Evolutionary conservation across 1,284 basidiomycete genomes (phyloP), one percentile per base, ranked within the genome.

Genomic region (Golubevia sp.): DNA sequence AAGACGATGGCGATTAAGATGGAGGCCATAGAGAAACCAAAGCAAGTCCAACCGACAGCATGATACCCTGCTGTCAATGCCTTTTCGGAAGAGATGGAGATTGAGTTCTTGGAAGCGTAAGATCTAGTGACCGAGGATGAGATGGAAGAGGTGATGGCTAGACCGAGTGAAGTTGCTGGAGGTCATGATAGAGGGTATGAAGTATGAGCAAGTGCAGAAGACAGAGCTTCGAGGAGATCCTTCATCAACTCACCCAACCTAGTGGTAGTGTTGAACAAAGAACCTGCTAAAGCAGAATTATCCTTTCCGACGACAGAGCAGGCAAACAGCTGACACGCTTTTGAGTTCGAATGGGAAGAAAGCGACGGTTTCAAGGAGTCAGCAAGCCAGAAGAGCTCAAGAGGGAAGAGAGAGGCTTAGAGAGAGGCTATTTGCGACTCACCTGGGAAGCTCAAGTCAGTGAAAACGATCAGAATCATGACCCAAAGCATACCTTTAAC

Each of bases 211-310:
- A n/a, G n/a, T n/a, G n/a, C n/a, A n/a, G n/a, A n/a, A n/a, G n/a
- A n/a, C n/a, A n/a, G n/a, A n/a, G n/a, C n/a, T n/a, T n/a, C n/a
- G n/a, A n/a, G n/a, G n/a, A n/a, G n/a, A n/a, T n/a, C n/a, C n/a
- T n/a, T n/a, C n/a, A n/a, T n/a, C n/a, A n/a, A 34, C 30, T 34
- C 4, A 34, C 30, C 30, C 4, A 77, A 25, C 13, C 74, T 63
- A 7, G 70, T 70, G 0, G 71, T 76, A 2, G 74, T 74, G 61
- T 69, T 71, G 64, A 77, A 77, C 15, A 77, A 60, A 13, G 67
- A 68, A 1, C 74, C 74, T 13, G 76, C 76, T 23, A 77, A 59
- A 2, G 76, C 76, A 48, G 73, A 67, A 52, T 72, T 64, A 49
- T 64, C 61, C 3, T 70, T 55, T 11, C 73, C 73, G 20, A 74